These are phyloP conservation scores for Avicennia marina DNA, from an alignment of 257 asterid genomes.

Conservation along the genomic window DNA sequence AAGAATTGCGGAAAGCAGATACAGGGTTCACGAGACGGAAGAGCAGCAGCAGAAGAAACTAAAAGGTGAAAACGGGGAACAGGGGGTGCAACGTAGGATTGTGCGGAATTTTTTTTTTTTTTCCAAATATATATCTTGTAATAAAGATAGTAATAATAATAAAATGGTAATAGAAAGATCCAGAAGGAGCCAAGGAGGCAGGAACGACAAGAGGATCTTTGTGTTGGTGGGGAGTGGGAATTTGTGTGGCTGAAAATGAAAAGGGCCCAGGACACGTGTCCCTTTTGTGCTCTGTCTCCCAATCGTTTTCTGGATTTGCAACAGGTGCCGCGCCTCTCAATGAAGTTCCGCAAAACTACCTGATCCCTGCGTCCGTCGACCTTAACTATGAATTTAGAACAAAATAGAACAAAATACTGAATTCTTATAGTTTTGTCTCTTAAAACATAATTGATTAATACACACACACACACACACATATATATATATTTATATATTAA, in stretches of 20 bases:
- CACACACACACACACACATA: no score
- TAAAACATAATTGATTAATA: no score
- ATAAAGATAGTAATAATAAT: conserved; percentile 3
- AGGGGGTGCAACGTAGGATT: conserved; percentile 48
- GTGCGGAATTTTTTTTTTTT: neutral
- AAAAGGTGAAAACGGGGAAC: conserved; percentile 5
- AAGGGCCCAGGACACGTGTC: conserved; percentile 50
- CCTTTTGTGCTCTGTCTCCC: conserved; percentile 15
- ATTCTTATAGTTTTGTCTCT: no score
- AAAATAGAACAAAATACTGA: no score
- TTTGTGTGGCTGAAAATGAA: conserved; percentile 59
- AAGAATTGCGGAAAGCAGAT: neutral
- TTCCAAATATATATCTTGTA: neutral
- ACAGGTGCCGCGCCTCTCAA: neutral
- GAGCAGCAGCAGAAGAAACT: conserved; percentile 8
- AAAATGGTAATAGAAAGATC: conserved; percentile 37
- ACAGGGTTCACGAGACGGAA: neutral
- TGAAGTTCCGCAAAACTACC: no score
- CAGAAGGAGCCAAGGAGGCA: conserved; percentile 35
- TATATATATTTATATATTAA: no score
- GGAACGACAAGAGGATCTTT: no score
- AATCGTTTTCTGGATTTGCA: conserved; percentile 24
- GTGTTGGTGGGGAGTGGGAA: neutral
- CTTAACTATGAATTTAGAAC: no score
- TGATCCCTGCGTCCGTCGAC: no score